These are phyloP conservation scores for Mortierella sp. DNA, from an alignment of 371 early-diverging fungal species.

Conservation along the genomic window DNA sequence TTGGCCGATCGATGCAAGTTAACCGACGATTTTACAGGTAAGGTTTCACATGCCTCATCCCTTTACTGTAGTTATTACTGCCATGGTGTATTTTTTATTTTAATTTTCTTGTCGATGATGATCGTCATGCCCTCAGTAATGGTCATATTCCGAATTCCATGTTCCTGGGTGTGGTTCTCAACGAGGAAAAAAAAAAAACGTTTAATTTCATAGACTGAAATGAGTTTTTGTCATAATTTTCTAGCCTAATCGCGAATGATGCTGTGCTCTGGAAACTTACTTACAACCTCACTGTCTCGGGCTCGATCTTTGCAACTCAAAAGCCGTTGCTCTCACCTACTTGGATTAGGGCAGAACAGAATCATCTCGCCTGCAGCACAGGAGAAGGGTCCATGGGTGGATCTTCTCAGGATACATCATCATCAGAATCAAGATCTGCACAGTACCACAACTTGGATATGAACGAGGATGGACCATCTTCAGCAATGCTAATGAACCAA, in stretches of 20 bases:
- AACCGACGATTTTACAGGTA: constrained; percentile 40
- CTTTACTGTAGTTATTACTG: neutral
- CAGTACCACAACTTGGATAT: neutral
- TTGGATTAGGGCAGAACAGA: constrained; percentile 9
- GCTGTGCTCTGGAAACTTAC: constrained; percentile 42
- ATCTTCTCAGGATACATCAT: neutral
- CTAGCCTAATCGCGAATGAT: constrained; percentile 44
- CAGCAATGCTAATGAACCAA: neutral
- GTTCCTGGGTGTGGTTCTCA: neutral
- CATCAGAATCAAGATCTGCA: neutral
- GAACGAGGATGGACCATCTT: constrained; percentile 1
- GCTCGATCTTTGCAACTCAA: constrained; percentile 46
- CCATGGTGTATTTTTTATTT: neutral
- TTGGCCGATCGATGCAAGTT: constrained; percentile 44
- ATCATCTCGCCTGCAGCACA: neutral
- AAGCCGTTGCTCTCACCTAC: constrained; percentile 17
- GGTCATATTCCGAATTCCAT: constrained; percentile 12
- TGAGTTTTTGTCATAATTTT: neutral
- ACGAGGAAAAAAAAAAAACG: neutral
- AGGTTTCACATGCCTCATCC: neutral
- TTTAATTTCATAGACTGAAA: neutral
- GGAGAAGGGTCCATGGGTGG: neutral
- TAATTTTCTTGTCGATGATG: neutral
- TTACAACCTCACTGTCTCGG: constrained; percentile 40
- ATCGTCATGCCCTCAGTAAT: neutral